Evolutionary conservation across 2,329 filamentous ascomycete genomes (phyloP).

Genomic region (Claviceps monticola): DNA sequence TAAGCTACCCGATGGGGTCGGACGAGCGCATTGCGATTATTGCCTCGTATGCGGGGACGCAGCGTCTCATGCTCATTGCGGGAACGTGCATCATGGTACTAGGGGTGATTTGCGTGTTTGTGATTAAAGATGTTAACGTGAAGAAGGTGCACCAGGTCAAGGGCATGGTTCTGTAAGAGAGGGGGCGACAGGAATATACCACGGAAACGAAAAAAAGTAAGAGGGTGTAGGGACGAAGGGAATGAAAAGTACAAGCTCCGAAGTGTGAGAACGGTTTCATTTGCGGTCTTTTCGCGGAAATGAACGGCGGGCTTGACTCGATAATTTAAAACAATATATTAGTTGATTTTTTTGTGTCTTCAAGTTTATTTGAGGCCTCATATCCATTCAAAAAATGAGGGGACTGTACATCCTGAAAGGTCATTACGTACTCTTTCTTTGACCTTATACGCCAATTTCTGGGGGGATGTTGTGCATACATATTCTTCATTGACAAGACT

Average conservation of each 20-base stretch:
- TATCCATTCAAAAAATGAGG: too few relatives aligned
- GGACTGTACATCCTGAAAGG: too few relatives aligned
- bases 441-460: too few relatives aligned
- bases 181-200: neutral
- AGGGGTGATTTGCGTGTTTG: neutral
- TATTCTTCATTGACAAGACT: too few relatives aligned
- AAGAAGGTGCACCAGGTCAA: constrained; percentile 2
- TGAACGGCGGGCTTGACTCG: too few relatives aligned
- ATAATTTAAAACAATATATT: too few relatives aligned
- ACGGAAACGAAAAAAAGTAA: neutral
- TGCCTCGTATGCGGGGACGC: neutral
- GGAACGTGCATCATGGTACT: constrained; percentile 1
- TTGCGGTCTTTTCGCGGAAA: too few relatives aligned
- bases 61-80: neutral
- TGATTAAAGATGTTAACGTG: neutral
- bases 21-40: constrained; percentile 1
- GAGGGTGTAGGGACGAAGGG: neutral
- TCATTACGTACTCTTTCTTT: too few relatives aligned
- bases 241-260: neutral
- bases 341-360: too few relatives aligned
- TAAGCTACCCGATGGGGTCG: neutral
- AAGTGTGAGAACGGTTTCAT: neutral
- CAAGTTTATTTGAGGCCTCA: too few relatives aligned
- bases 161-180: neutral
- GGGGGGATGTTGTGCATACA: too few relatives aligned